These are phyloP conservation scores for Cryphonectria naterciae DNA, from an alignment of 2,329 filamentous ascomycete genomes.

Conservation along the genomic window DNA sequence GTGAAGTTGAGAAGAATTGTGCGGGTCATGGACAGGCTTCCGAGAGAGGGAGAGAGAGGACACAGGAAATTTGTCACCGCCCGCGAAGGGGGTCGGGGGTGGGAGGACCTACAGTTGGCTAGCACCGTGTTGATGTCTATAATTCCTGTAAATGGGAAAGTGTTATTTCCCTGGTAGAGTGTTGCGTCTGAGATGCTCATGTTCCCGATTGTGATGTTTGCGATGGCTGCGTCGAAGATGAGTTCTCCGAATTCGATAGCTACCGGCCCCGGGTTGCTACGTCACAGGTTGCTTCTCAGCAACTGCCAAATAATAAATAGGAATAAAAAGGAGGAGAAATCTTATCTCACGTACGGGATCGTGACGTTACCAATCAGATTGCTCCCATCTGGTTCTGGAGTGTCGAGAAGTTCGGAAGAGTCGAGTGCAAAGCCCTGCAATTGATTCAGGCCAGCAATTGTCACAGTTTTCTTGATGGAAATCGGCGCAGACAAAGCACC, in stretches of 20 bases:
- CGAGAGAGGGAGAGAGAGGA: not conserved
- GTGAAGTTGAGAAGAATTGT: not conserved
- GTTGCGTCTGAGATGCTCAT: constrained; percentile 12
- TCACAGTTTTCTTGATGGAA: constrained; percentile 16
- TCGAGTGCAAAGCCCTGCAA: constrained; percentile 15
- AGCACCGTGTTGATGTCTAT: constrained; percentile 11
- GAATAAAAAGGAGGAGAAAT: not conserved
- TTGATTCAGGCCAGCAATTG: constrained; percentile 16
- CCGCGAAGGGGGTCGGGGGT: not conserved
- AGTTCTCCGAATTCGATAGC: constrained; percentile 15
- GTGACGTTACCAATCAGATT: constrained; percentile 18
- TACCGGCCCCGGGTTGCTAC: constrained; percentile 10
- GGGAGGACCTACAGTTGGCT: not conserved
- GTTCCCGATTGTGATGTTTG: constrained; percentile 12
- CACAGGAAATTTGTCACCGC: not conserved
- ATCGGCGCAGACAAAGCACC: constrained; percentile 9
- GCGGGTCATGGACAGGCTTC: not conserved
- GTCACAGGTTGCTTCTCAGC: not conserved
- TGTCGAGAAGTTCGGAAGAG: not conserved
- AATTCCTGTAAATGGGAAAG: constrained; percentile 15
- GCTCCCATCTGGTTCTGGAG: constrained; percentile 7
- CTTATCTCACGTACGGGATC: constrained; percentile 1
- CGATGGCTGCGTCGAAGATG: constrained; percentile 15
- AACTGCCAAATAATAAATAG: not conserved
- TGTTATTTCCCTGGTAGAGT: constrained; percentile 17